These are phyloP conservation scores for Pouteria glomerata DNA, from an alignment of 148 eudicot genomes.

Conservation along the genomic window DNA sequence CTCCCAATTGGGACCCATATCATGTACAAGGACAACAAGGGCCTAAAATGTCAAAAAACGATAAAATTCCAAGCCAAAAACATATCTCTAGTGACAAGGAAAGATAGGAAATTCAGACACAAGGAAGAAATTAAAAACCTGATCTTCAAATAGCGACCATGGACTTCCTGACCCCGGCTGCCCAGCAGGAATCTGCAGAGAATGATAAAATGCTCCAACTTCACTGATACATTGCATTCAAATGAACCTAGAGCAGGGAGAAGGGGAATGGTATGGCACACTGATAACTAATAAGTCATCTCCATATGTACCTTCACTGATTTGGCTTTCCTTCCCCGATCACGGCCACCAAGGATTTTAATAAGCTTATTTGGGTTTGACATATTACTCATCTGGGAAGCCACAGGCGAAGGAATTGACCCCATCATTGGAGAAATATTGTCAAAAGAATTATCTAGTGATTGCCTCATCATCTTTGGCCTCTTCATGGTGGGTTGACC, in stretches of 20 bases:
- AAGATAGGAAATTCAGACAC: not conserved
- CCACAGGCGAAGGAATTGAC: slow-evolving; percentile 72
- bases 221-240: slow-evolving; percentile 9
- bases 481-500: slow-evolving; percentile 56
- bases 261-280: not conserved
- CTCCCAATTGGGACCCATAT: slow-evolving; percentile 98
- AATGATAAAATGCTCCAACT: slow-evolving; percentile 14
- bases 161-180: slow-evolving; percentile 68
- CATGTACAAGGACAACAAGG: slow-evolving; percentile 96
- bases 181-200: slow-evolving; percentile 54
- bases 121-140: slow-evolving; percentile 35
- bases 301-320: slow-evolving; percentile 54
- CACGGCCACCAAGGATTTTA: slow-evolving; percentile 69
- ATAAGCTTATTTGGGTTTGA: slow-evolving; percentile 72
- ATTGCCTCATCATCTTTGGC: slow-evolving; percentile 57
- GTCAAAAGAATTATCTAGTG: slow-evolving; percentile 63
- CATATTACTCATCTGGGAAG: slow-evolving; percentile 89
- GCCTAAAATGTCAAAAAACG: slow-evolving; percentile 42
- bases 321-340: slow-evolving; percentile 68
- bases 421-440: slow-evolving; percentile 48
- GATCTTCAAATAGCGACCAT: slow-evolving; percentile 91
- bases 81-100: not conserved
- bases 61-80: slow-evolving; percentile 19
- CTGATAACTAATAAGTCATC: not conserved
- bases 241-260: not conserved